A percentile compares a stretch with the other conserved stretches of the same genome.
phyloP scores from a whole-genome alignment of 2,329 filamentous ascomycete species.

The Colletotrichum scovillei region DNA sequence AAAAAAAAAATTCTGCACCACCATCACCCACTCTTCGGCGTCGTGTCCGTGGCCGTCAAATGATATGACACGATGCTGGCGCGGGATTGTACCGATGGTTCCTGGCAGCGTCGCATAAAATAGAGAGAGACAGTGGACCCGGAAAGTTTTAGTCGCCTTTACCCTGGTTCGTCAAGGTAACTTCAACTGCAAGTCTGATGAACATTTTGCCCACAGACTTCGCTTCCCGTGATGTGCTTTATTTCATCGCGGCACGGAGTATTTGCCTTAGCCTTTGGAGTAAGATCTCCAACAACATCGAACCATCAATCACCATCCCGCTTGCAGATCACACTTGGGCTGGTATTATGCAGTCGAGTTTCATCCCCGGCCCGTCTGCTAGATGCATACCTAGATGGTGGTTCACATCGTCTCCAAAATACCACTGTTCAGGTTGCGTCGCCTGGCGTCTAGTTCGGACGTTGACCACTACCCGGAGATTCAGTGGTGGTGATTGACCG shows the following conservation, averaged over 20 bases:
- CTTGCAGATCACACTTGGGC: not conserved
- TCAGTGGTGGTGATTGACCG: no score
- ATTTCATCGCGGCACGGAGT: no score
- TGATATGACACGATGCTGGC: not conserved
- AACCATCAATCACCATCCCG: not conserved
- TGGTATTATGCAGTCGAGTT: not conserved
- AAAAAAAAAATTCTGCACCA: not conserved
- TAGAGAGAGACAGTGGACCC: not conserved
- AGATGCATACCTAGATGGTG: not conserved
- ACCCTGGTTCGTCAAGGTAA: not conserved
- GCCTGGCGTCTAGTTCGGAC: not conserved
- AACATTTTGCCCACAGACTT: not conserved
- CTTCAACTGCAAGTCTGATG: not conserved
- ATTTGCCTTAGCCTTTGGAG: no score
- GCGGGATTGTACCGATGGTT: slow-evolving; percentile 4
- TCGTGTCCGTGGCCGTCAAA: not conserved
- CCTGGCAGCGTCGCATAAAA: slow-evolving; percentile 11
- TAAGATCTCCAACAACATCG: not conserved
- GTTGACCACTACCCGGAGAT: not conserved
- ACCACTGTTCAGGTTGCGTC: not conserved
- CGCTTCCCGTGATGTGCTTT: not conserved
- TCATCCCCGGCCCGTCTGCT: not conserved
- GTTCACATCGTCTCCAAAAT: not conserved
- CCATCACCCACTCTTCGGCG: not conserved
- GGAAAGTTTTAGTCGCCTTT: not conserved